Percentiles rank a stretch among this genome's conserved stretches.
These are phyloP conservation scores for Vaccinium darrowii DNA, from an alignment of 148 eudicot genomes.

Conservation along the genomic window DNA sequence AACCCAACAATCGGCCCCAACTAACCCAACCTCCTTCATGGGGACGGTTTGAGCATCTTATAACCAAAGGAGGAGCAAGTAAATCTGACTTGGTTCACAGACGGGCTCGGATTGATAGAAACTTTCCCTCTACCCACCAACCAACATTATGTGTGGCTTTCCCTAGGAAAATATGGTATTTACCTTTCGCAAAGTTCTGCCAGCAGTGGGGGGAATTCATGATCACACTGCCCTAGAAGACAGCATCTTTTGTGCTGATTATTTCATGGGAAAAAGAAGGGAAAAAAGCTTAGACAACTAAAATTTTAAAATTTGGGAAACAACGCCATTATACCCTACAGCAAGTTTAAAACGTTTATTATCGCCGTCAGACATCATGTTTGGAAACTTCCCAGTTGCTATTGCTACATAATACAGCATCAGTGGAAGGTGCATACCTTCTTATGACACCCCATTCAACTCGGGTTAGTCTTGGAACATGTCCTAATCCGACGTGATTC, in stretches of 20 bases:
- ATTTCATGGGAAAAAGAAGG: neutral
- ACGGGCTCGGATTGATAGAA: neutral
- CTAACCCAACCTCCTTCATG: neutral
- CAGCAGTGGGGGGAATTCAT: neutral
- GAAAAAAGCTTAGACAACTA: neutral
- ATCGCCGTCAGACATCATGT: slow-evolving; percentile 2
- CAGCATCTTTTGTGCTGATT: neutral
- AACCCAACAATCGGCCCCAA: neutral
- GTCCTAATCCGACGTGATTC: slow-evolving; percentile 94
- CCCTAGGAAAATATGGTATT: neutral
- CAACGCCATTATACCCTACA: neutral
- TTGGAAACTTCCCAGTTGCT: slow-evolving; percentile 5
- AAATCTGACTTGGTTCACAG: neutral
- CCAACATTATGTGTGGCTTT: neutral
- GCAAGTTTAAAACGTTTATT: neutral
- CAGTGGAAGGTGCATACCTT: slow-evolving; percentile 51
- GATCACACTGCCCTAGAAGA: neutral
- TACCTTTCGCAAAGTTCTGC: neutral
- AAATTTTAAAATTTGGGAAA: neutral
- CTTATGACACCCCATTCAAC: slow-evolving; percentile 99
- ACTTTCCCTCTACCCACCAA: neutral
- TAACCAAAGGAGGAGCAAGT: slow-evolving; percentile 5
- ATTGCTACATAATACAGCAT: slow-evolving; percentile 4
- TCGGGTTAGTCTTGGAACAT: slow-evolving; percentile 95
- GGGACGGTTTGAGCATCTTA: neutral